A percentile compares a stretch with the other conserved stretches of the same genome.
These are phyloP conservation scores for Arabidopsis suecica DNA, from an alignment of 345 rosid species.

Conservation along the genomic window DNA sequence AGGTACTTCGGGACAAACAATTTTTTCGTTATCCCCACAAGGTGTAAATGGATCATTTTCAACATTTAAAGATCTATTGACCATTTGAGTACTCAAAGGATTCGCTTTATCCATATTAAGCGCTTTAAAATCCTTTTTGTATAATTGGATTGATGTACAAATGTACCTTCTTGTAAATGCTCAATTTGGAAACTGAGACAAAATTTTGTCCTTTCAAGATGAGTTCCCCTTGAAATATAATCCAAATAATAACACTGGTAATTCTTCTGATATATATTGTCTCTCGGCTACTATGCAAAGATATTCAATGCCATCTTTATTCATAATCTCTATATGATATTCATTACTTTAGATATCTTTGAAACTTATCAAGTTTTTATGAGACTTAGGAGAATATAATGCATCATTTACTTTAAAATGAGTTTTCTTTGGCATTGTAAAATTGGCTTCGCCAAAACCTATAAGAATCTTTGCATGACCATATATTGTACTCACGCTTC, in stretches of 20 bases:
- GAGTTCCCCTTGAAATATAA: background rate
- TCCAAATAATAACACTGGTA: background rate
- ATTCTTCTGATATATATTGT: background rate
- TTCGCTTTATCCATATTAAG: background rate
- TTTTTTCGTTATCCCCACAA: no score
- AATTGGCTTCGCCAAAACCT: no score
- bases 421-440: no score
- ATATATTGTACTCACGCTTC: no score
- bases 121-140: background rate
- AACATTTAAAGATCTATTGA: background rate
- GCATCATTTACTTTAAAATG: no score
- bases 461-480: no score
- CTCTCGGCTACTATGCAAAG: background rate
- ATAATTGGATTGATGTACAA: background rate
- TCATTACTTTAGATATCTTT: background rate
- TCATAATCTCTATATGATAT: background rate
- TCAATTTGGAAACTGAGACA: background rate
- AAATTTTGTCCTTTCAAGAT: background rate
- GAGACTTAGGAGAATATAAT: background rate
- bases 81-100: background rate
- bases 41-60: background rate
- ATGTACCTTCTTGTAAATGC: background rate
- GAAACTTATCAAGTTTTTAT: background rate
- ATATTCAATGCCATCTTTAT: background rate
- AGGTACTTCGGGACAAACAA: no score